Percentiles rank a stretch among this genome's conserved stretches.
Evolutionary conservation across 2,329 filamentous ascomycete genomes (phyloP).

Genomic region (Phaeosphaeriaceae sp.): DNA sequence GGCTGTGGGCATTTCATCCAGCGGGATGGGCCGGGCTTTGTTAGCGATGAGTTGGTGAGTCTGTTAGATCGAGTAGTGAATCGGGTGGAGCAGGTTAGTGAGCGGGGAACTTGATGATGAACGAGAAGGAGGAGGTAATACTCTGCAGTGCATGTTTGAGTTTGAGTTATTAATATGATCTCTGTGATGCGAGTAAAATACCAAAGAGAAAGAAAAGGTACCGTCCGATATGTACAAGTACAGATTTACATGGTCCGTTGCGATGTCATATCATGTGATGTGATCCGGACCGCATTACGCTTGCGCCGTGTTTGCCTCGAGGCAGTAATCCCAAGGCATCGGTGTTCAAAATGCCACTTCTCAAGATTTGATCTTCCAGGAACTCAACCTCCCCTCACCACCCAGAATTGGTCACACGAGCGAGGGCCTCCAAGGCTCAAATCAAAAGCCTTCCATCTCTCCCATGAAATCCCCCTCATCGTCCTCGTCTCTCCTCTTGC

Average conservation of each 20-base stretch:
- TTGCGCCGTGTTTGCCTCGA: not conserved
- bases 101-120: slow-evolving; percentile 14
- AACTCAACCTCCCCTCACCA: no score
- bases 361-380: no score
- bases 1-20: slow-evolving; percentile 65
- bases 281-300: no score
- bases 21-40: slow-evolving; percentile 57
- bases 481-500: slow-evolving; percentile 6
- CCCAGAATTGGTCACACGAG: no score
- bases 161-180: no score
- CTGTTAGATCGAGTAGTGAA: slow-evolving; percentile 46
- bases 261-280: not conserved
- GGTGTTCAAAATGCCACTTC: no score
- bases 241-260: not conserved
- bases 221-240: slow-evolving; percentile 1
- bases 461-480: slow-evolving; percentile 41
- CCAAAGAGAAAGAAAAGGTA: not conserved
- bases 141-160: not conserved
- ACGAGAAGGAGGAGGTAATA: not conserved
- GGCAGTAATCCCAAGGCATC: no score
- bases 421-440: no score
- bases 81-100: slow-evolving; percentile 42
- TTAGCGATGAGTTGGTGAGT: slow-evolving; percentile 39
- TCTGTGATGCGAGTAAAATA: not conserved
- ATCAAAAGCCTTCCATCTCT: slow-evolving; percentile 33